A percentile compares a stretch with the other conserved stretches of the same genome.
These are phyloP conservation scores for Cystobasidium pallidum DNA, from an alignment of 1,284 basidiomycete species.

Conservation along the genomic window DNA sequence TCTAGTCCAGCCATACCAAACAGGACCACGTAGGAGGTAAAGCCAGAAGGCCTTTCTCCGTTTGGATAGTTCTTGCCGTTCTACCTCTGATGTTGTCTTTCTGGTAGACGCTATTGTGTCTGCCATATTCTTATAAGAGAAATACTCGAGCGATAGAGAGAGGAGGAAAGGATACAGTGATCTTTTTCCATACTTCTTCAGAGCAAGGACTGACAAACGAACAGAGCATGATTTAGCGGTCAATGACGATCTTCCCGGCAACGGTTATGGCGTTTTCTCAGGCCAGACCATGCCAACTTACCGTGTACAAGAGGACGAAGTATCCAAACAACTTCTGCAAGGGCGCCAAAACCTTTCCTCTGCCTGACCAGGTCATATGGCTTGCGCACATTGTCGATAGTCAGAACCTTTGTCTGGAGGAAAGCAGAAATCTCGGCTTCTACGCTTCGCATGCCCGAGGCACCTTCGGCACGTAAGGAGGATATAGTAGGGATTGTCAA, in stretches of 20 bases:
- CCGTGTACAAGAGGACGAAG: constrained; percentile 55
- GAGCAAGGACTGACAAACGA: constrained; percentile 48
- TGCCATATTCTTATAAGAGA: constrained; percentile 51
- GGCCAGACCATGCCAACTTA: constrained; percentile 46
- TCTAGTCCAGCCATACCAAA: constrained; percentile 58
- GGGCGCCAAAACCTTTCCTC: constrained; percentile 46
- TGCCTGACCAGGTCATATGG: constrained; percentile 53
- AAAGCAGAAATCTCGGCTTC: constrained; percentile 51
- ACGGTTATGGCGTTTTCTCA: too few species aligned
- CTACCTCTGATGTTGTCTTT: constrained; percentile 53
- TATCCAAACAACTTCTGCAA: constrained; percentile 56
- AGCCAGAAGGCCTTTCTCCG: constrained; percentile 57
- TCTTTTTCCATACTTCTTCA: constrained; percentile 53
- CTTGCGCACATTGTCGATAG: constrained; percentile 52
- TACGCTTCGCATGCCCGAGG: background rate
- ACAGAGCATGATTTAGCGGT: too few species aligned
- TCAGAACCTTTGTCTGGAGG: constrained; percentile 52
- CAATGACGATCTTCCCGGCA: background rate
- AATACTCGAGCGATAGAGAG: constrained; percentile 54
- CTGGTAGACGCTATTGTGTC: constrained; percentile 36
- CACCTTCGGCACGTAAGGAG: constrained; percentile 37
- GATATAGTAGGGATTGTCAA: constrained; percentile 47
- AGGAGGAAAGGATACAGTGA: constrained; percentile 54
- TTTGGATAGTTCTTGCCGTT: constrained; percentile 56
- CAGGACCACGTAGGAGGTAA: constrained; percentile 58